Evolutionary conservation across 176 grass and related monocot genomes (phyloP), one percentile per base, ranked within the genome.

Genomic region (Triticum turgidum): DNA sequence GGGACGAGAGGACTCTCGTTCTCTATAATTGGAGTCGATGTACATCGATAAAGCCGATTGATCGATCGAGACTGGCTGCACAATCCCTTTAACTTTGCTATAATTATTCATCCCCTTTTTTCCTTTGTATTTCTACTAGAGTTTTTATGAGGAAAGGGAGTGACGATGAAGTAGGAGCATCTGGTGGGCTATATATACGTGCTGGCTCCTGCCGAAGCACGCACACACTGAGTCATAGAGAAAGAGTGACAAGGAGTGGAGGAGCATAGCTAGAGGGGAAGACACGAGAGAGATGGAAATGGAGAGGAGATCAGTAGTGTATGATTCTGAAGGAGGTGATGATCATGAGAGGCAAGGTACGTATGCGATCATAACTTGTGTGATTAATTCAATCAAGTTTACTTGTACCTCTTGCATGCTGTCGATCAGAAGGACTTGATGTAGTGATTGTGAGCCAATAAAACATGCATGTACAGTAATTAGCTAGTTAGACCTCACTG

Each of bases 291-390:
- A 45, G 63, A 81, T 45, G 51, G 20, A 49, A 92, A 93, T 87
- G 90, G 88, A 93, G 37, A 95, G 87, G 70, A 91, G 91, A 81
- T 78, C 89, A 9, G 90, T 87, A 10, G 88, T 69, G 64, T 89
- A 84, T 71, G 90, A 98, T 74, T 61, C 82, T 11, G 88, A 93
- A 86, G 69, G 74, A 80, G 88, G 86, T 21, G 93, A 92, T 54
- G 88, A 95, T 9, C 93, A 98, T 71, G 90, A 91, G 85, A 98
- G 91, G 86, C 72, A 82, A 92, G 96, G 96, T 98, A 91, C 33
- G 42, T 63, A 89, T 58, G 49, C 45, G 65, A 56, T 42, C 30
- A 14, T 17, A 41, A 30, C 24, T 34, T 34, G 13, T 54, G 12
- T 33, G 54, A 3, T 76, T 44, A 14, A 24, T 18, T 27, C 18